Percentiles rank a stretch among this genome's conserved stretches.
Evolutionary conservation across 2,329 filamentous ascomycete species (phyloP).

Genomic region (Penicillium sp.): DNA sequence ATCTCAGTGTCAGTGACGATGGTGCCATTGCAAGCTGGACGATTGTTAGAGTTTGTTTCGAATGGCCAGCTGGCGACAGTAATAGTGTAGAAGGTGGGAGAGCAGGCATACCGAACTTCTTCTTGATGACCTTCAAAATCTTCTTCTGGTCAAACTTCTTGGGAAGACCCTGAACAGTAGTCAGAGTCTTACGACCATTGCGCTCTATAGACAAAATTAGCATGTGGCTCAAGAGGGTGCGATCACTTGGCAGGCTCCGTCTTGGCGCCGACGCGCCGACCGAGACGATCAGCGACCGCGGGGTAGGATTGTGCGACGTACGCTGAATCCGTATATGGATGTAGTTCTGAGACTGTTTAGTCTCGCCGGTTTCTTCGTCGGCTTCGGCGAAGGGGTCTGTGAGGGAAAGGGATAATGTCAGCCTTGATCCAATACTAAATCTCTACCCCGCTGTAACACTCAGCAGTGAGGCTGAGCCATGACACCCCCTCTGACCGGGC

Average conservation of each 20-base stretch:
- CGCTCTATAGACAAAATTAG: conserved; percentile 68
- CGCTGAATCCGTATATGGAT: conserved; percentile 99
- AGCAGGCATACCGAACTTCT: conserved; percentile 80
- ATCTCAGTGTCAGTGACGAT: conserved; percentile 95
- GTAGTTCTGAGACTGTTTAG: conserved; percentile 94
- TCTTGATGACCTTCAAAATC: conserved; percentile 99
- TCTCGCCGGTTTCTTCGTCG: conserved; percentile 98
- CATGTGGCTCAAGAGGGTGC: conserved; percentile 3
- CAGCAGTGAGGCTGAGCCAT: not conserved
- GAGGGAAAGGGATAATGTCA: conserved; percentile 34
- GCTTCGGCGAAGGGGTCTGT: conserved; percentile 99
- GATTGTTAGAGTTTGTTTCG: conserved; percentile 25
- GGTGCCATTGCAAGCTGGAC: conserved; percentile 96
- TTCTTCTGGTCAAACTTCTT: conserved; percentile 99
- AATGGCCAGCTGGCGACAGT: not conserved
- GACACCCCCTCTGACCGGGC: not conserved
- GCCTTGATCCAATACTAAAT: conserved; percentile 36
- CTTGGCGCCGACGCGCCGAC: conserved; percentile 13
- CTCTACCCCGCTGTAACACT: conserved; percentile 42
- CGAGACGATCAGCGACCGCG: conserved; percentile 3
- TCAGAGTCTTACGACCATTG: conserved; percentile 99
- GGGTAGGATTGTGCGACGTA: conserved; percentile 56
- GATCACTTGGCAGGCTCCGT: not conserved
- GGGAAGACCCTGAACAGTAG: conserved; percentile 96
- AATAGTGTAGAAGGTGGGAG: not conserved